Conservation (phyloP, 2,329 filamentous ascomycete species). For the Chaetomium strumarium region DNA sequence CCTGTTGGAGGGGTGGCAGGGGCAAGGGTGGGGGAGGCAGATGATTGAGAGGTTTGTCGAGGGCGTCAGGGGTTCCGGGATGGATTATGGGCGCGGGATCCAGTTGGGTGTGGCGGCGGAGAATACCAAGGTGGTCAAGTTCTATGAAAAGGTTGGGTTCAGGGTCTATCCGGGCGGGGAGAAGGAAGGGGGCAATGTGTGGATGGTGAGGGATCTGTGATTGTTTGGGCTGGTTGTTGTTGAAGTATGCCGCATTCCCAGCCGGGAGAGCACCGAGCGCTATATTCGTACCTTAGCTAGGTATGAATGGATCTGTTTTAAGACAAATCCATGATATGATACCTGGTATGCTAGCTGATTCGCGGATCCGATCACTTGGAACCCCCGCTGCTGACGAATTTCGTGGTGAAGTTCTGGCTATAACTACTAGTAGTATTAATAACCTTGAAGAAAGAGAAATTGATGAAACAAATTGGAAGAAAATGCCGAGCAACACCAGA, state of each 20-base stretch:
- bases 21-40: conserved; percentile 39
- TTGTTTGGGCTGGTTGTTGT: not conserved
- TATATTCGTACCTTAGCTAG: too few relatives aligned
- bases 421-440: too few relatives aligned
- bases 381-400: too few relatives aligned
- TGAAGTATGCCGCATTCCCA: not conserved
- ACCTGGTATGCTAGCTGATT: too few relatives aligned
- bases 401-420: too few relatives aligned
- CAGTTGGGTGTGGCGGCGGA: conserved; percentile 41
- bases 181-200: conserved; percentile 31
- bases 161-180: conserved; percentile 33
- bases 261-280: too few relatives aligned
- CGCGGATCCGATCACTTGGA: too few relatives aligned
- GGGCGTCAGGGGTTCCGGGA: conserved; percentile 28
- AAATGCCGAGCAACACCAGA: not conserved
- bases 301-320: too few relatives aligned
- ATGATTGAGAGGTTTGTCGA: conserved; percentile 38
- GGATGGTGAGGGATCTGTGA: conserved; percentile 38
- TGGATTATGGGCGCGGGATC: conserved; percentile 34
- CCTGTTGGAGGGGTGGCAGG: conserved; percentile 38
- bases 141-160: conserved; percentile 45
- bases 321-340: too few relatives aligned
- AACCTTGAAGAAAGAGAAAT: too few relatives aligned
- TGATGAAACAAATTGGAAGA: too few relatives aligned
- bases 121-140: conserved; percentile 42